Percentiles rank a stretch among this genome's conserved stretches.
Evolutionary conservation across 331 rosid genomes (phyloP).

Genomic region (Rosa hybrid): DNA sequence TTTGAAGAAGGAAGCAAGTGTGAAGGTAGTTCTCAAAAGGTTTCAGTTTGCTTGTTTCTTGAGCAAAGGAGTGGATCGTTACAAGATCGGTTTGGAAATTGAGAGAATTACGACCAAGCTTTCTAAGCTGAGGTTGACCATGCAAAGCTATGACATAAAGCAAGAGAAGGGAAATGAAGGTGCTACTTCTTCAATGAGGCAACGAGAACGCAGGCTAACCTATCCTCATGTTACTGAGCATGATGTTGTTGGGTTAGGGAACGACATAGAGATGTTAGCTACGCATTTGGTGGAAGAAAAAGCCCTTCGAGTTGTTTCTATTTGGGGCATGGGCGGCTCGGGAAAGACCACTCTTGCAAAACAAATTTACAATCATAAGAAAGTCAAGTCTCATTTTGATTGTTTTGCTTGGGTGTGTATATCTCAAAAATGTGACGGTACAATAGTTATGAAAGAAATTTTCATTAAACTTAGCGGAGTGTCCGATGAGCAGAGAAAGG

Average conservation of each 20-base stretch:
- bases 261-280: background rate
- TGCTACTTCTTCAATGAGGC: background rate
- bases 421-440: background rate
- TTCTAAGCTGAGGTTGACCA: background rate
- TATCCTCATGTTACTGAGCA: background rate
- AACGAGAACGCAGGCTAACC: background rate
- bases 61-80: background rate
- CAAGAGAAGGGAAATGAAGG: background rate
- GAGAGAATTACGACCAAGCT: background rate
- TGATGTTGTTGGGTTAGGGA: background rate
- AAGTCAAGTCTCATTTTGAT: background rate
- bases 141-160: background rate
- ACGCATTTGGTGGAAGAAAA: background rate
- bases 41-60: background rate
- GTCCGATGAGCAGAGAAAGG: background rate
- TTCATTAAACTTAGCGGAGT: background rate
- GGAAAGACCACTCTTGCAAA: conserved; percentile 15
- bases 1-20: background rate
- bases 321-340: conserved; percentile 2
- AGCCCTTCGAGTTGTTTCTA: background rate
- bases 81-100: background rate
- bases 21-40: background rate
- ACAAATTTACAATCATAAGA: background rate
- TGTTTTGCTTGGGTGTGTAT: background rate
- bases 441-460: background rate